Conservation (phyloP, 1,139 yeast species). For the Yamadazyma buinensis region DNA sequence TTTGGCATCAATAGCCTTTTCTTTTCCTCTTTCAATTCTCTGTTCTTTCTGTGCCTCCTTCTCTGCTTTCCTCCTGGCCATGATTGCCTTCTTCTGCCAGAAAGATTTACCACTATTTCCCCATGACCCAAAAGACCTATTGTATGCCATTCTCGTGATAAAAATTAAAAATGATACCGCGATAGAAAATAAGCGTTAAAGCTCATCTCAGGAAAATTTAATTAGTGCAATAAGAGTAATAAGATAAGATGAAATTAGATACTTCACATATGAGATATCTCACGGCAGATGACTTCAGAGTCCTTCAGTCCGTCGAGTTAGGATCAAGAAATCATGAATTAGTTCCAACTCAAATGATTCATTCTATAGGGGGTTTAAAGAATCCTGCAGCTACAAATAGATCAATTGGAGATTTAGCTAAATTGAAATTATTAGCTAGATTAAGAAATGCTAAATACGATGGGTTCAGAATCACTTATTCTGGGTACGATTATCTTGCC, state of each 20-base stretch:
- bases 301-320: slow-evolving; percentile 82
- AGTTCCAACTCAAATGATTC: slow-evolving; percentile 85
- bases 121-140: too few relatives aligned
- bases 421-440: slow-evolving; percentile 70
- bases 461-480: slow-evolving; percentile 84
- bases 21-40: too few relatives aligned
- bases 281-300: slow-evolving; percentile 85
- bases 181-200: too few relatives aligned
- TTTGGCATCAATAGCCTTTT: too few relatives aligned
- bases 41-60: too few relatives aligned
- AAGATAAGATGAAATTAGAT: slow-evolving; percentile 85
- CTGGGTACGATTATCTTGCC: slow-evolving; percentile 90
- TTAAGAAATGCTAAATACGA: slow-evolving; percentile 87
- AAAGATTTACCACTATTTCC: too few relatives aligned
- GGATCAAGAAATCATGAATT: slow-evolving; percentile 93
- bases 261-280: slow-evolving; percentile 91
- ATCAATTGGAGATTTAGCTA: slow-evolving; percentile 82
- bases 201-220: slow-evolving; percentile 3
- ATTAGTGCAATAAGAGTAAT: too few relatives aligned
- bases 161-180: too few relatives aligned
- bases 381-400: slow-evolving; percentile 75
- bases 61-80: too few relatives aligned
- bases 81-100: too few relatives aligned
- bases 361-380: slow-evolving; percentile 72
- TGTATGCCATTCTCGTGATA: too few relatives aligned